These are phyloP conservation scores for Sporisorium graminicola DNA, from an alignment of 1,284 basidiomycete genomes.

Conservation along the genomic window DNA sequence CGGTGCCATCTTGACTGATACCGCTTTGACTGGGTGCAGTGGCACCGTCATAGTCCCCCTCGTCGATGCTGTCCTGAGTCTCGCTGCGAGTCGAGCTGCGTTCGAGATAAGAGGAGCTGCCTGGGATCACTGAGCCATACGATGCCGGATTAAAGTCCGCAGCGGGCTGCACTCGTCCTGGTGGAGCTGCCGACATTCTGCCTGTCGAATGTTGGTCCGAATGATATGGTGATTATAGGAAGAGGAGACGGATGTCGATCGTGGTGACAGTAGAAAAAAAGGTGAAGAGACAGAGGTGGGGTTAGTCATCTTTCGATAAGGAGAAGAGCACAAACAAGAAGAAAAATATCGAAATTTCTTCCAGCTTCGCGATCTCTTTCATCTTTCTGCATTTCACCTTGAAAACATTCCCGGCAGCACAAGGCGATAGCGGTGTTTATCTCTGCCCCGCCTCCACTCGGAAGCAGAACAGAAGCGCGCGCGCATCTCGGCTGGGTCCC, in stretches of 20 bases:
- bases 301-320: neutral
- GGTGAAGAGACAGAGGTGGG: no score
- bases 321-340: neutral
- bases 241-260: neutral
- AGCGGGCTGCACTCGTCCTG: constrained; percentile 34
- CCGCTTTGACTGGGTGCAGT: constrained; percentile 15
- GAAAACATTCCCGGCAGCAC: neutral
- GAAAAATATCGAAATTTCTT: constrained; percentile 37
- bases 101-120: constrained; percentile 25
- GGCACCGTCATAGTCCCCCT: constrained; percentile 8
- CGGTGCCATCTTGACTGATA: constrained; percentile 17
- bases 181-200: constrained; percentile 39
- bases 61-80: constrained; percentile 26
- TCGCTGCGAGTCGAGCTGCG: constrained; percentile 25
- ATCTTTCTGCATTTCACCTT: neutral
- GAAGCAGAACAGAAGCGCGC: neutral
- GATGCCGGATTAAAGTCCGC: constrained; percentile 37
- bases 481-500: constrained; percentile 3
- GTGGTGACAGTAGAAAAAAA: neutral
- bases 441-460: constrained; percentile 6
- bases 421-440: constrained; percentile 6
- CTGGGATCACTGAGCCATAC: constrained; percentile 34
- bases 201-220: neutral
- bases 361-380: constrained; percentile 16
- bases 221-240: neutral